Evolutionary conservation across 306 rosid species (phyloP), one percentile per base, ranked within the genome.

Genomic region (Pterocarpus santalinus): DNA sequence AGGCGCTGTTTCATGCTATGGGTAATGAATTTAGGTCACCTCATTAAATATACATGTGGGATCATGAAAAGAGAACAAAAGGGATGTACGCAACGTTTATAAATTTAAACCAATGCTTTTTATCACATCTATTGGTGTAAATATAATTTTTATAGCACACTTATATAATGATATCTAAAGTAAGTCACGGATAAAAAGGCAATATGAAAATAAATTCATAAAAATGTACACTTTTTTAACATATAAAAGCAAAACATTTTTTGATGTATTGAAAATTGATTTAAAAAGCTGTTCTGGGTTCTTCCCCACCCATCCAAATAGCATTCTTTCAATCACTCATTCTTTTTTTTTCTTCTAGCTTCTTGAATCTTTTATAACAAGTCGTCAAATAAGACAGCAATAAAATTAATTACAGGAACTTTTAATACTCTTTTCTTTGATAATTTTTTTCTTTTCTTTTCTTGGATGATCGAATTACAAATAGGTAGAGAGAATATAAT

Each of bases 381-480:
- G 15, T 52, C 13, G 34, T 41, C 47, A 28, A 9, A 39, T 28
- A 15, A 67, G 75, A 67, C 82, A 78, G 15, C 55, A 77, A 66
- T 65, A 47, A 14, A 65, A 36, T 49, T 41, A 61, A 49, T 49
- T 49, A 49, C 55, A 47, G 7, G 68, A 46, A 61, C 65, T 36
- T 47, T 3, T 56, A 62, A 71, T 71, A 80, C 49, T 80, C 28
- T 39, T 71, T 35, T 53, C 30, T 61, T 57, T 69, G 62, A 44
- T n/a, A 39, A 3, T 69, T 22, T 71, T 62, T 5, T 49, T n/a
- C n/a, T 16, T 8, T 72, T 69, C 14, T 52, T 22, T 22, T 22
- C 28, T 22, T 22, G 39, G 79, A 38, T 41, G 13, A 72, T 72
- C 6, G n/a, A 80, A 62, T 65, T 38, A 11, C 65, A 53, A 53